Base-by-base conservation (phyloP, 305 asterid genomes). In the Euphrasia arctica region DNA sequence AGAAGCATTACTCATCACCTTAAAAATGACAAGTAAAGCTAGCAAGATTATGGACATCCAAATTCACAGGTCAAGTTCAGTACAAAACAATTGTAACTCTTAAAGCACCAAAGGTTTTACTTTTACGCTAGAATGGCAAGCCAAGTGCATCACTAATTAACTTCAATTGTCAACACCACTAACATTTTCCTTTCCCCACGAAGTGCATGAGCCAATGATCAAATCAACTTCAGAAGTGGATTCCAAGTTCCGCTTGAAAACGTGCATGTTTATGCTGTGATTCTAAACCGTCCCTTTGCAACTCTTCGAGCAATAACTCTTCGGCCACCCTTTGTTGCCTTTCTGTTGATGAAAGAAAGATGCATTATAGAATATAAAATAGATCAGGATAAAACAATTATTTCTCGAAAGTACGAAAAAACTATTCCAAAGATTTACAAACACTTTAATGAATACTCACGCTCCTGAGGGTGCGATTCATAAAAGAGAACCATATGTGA, bases 301-400 rank as follows among this genome's bases (percentile, higher is more conserved):
- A 87, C 79, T 72, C 97, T 72, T 51, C 94, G 75, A 45, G 94
- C 84, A 63, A 85, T 90, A 47, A 90, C 95, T 75, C 95, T 82
- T 48, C 86, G 81, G 9, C 94, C 97, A 11, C 95, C 97, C 77
- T 78, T 82, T 1, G 95, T 89, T 50, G 94, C 79, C 79, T 89
- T 89, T 73, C 97, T 87, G 89, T 72, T 60, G 75, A 78, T 9
- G 45, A 39, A 39, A 39, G 10, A 39, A 8, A 39, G 2, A 39
- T 39, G 9, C 3, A 9, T 39, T 8, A 39, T 9, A 39, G 45
- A 1, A 39, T 8, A 39, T 8, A 2, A 39, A 39, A 8, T 39
- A 39, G 3, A 8, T 39, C 45, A 39, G 45, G 45, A 39, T 1
- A 39, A 7, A 7, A 36, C 8, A 36, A 39, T 8, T 32, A 32